phyloP scores from a whole-genome alignment of 345 rosid genomes.

The Ceriops decandra region DNA sequence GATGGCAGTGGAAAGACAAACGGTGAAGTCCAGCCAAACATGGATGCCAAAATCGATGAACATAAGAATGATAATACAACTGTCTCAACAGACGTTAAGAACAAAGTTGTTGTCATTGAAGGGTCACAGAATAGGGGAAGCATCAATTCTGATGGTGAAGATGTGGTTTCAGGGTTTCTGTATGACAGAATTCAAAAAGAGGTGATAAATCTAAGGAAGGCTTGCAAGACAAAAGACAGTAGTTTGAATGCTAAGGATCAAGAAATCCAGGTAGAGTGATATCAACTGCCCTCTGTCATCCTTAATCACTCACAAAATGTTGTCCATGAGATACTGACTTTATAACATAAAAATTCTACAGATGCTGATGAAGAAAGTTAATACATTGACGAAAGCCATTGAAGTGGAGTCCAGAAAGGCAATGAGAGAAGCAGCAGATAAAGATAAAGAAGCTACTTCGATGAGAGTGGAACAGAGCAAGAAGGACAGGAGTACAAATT shows the following conservation, averaged over 20 bases:
- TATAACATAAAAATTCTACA: conserved; percentile 19
- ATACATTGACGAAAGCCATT: conserved; percentile 63
- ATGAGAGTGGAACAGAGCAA: conserved; percentile 33
- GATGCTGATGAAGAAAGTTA: conserved; percentile 80
- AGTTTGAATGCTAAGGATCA: conserved; percentile 57
- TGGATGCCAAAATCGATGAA: conserved; percentile 13
- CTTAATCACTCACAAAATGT: neutral
- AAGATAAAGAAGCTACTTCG: conserved; percentile 55
- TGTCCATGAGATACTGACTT: conserved; percentile 12
- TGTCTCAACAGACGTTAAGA: conserved; percentile 18
- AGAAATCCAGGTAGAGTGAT: conserved; percentile 63
- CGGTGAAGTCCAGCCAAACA: conserved; percentile 33
- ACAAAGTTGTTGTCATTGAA: conserved; percentile 25
- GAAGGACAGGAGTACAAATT: conserved; percentile 27
- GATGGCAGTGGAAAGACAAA: conserved; percentile 69
- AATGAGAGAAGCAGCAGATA: conserved; percentile 68
- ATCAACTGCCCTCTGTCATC: neutral
- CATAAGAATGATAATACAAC: conserved; percentile 20
- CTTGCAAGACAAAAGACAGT: conserved; percentile 58
- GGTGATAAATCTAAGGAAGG: conserved; percentile 61
- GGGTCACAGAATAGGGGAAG: conserved; percentile 30
- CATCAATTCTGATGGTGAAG: conserved; percentile 25
- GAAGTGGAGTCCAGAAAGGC: conserved; percentile 74
- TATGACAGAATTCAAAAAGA: conserved; percentile 90
- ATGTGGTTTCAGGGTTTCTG: conserved; percentile 78